Evolutionary conservation across 768 basidiomycete species (phyloP), one percentile per base, ranked within the genome.

Genomic region (Calocybe cyanea): DNA sequence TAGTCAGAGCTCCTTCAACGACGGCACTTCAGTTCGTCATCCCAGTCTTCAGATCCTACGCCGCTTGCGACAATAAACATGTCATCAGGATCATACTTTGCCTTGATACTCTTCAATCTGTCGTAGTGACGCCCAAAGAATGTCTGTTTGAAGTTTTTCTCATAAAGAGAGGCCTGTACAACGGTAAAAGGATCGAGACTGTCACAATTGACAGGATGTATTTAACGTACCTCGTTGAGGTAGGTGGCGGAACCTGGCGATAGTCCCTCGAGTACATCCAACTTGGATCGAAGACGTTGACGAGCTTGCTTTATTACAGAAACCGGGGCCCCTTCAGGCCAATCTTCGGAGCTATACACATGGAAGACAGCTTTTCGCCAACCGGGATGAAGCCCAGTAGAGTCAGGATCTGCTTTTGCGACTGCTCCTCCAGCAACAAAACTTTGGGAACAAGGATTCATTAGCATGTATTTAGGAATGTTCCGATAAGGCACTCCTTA

Each of bases 1-100:
- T n/a, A n/a, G n/a, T n/a, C n/a, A n/a, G n/a, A n/a, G n/a, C n/a
- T n/a, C n/a, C n/a, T 41, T 41, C 10, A 41, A 30, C 21, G 39
- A 45, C 19, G 45, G 23, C 45, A 46, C 3, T 39, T 50, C 19
- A 21, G 28, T 30, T 41, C 9, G 28, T 28, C 41, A 51, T 75
- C 72, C 76, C 76, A 79, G 2, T 73, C 66, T 13, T 78, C 75
- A 3, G 73, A 73, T 0, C 75, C 76, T 0, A 80, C 74, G 2
- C 77, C 78, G n/a, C 63, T 58, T 0, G 57, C 49, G 13, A 78
- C 72, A 8, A 77, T 55, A 54, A 79, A 80, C 10, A 79, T 42
- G 19, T 28, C 25, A 11, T 28, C 11, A 11, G 25, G 25, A 11
- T 28, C 25, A 28, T 28, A 28, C 25, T 28, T 55, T 62, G 41